These are phyloP conservation scores for Candida boleticola DNA, from an alignment of 805 yeast species.

Conservation along the genomic window DNA sequence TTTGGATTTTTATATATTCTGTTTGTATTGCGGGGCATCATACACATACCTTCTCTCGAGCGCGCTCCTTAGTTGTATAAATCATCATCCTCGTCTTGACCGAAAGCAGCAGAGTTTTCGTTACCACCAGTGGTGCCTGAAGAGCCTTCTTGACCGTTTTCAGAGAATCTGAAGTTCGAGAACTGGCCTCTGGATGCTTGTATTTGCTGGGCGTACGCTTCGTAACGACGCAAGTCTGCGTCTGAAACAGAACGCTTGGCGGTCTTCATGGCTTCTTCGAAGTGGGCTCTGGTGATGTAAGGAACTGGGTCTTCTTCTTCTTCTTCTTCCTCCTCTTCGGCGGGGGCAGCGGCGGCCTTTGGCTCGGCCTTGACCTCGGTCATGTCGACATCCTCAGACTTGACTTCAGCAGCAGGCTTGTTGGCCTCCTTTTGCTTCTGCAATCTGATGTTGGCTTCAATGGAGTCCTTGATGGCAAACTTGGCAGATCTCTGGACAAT, in stretches of 20 bases:
- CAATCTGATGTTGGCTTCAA: conserved; percentile 63
- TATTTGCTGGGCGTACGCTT: conserved; percentile 95
- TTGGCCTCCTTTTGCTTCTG: conserved; percentile 41
- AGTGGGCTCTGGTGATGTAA: conserved; percentile 86
- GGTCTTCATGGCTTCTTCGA: conserved; percentile 99
- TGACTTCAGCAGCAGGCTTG: conserved; percentile 27
- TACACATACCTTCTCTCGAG: no score
- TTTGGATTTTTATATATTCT: no score
- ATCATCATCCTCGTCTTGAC: conserved; percentile 25
- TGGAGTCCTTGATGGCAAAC: conserved; percentile 96
- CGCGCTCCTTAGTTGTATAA: conserved; percentile 5
- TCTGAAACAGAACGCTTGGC: conserved; percentile 97
- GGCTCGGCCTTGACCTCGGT: conserved; percentile 21
- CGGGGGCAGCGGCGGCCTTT: conserved; percentile 30
- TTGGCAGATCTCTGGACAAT: conserved; percentile 98
- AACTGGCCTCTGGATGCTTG: conserved; percentile 95
- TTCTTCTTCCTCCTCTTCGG: conserved; percentile 51
- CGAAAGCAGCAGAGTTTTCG: conserved; percentile 25
- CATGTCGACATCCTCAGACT: conserved; percentile 50
- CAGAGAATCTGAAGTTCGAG: conserved; percentile 83
- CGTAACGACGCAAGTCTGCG: conserved; percentile 96
- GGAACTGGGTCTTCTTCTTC: conserved; percentile 95
- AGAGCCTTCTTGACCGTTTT: conserved; percentile 22
- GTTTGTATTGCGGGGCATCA: no score
- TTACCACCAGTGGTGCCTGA: conserved; percentile 28